Percentiles rank a stretch among this genome's conserved stretches.
These are phyloP conservation scores for Plasmodium sp. DNA, from an alignment of 169 alveolate genomes.

Conservation along the genomic window DNA sequence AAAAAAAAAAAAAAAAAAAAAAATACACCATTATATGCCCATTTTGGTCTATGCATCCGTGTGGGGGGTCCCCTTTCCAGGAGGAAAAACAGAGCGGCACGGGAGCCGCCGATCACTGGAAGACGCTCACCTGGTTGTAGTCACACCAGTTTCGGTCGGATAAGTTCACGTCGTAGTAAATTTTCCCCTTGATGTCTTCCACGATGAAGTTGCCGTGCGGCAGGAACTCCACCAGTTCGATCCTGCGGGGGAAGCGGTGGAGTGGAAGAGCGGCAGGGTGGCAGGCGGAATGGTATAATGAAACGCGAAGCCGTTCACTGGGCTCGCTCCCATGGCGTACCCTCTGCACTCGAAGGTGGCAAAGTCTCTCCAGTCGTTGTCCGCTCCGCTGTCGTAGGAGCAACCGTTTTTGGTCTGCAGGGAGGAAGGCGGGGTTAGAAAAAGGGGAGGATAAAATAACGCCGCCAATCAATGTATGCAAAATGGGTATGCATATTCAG, in stretches of 20 bases:
- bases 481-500: not conserved
- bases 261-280: not conserved
- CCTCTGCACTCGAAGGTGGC: constrained; percentile 70
- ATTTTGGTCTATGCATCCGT: not conserved
- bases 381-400: constrained; percentile 19
- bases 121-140: constrained; percentile 32
- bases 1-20: not conserved
- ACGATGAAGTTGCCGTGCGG: constrained; percentile 37
- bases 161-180: constrained; percentile 47
- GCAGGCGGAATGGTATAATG: not conserved
- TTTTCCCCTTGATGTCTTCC: constrained; percentile 60
- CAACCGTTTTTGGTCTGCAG: constrained; percentile 45
- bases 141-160: constrained; percentile 66
- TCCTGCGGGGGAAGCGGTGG: not conserved
- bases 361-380: constrained; percentile 42
- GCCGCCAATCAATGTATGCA: not conserved
- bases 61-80: not conserved
- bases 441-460: not conserved
- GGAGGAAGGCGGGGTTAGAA: not conserved
- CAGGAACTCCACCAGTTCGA: constrained; percentile 30
- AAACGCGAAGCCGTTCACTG: not conserved
- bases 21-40: not conserved
- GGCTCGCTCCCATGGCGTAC: not conserved
- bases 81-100: not conserved
- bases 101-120: not conserved